Base-by-base conservation (phyloP, 164 flowering plant species). In the Tetracentron sinense region DNA sequence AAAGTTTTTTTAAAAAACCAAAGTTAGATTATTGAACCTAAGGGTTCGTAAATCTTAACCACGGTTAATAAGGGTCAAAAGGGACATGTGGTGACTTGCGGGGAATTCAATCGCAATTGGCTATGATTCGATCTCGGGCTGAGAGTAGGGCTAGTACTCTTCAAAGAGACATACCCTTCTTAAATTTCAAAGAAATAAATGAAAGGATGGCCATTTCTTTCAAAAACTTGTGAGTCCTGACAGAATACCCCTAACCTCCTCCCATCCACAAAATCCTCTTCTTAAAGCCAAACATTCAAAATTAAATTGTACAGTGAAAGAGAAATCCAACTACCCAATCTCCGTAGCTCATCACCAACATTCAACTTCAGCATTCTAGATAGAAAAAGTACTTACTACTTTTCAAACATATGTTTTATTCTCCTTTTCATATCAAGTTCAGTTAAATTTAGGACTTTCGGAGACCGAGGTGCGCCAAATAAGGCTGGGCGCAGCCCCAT, bases 261-360 rank as follows among this genome's bases (percentile, higher is more conserved):
- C 21, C 16, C 62, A 57, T 57, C 62, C 72, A 68, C 71, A 68
- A 48, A 47, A 28, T 58, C 20, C 38, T 19, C 42, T 20, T 16
- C 38, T 48, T 10, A 23, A 60, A 54, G 51, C 27, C 64, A 64
- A 60, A 54, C 38, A 42, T 58, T n/a, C 46, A 30, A 47, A 57
- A 53, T 54, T 31, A 17, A 29, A 21, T 31, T 46, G 19, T 19
- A 15, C 0, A 33, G 42, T 55, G 38, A 26, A 29, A 12, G 31
- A 42, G 28, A 49, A 28, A 48, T 20, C 64, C 64, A 61, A 49
- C 4, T 22, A 10, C 44, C 35, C 52, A 27, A 20, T 58, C 29
- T 38, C 61, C 54, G 22, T 23, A 29, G 0, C 25, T 33, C 31
- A 63, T 35, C 46, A 58, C 14, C n/a, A 14, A 22, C 6, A 20